phyloP scores from a whole-genome alignment of 2,329 filamentous ascomycete genomes.

The Colletotrichum filicis region DNA sequence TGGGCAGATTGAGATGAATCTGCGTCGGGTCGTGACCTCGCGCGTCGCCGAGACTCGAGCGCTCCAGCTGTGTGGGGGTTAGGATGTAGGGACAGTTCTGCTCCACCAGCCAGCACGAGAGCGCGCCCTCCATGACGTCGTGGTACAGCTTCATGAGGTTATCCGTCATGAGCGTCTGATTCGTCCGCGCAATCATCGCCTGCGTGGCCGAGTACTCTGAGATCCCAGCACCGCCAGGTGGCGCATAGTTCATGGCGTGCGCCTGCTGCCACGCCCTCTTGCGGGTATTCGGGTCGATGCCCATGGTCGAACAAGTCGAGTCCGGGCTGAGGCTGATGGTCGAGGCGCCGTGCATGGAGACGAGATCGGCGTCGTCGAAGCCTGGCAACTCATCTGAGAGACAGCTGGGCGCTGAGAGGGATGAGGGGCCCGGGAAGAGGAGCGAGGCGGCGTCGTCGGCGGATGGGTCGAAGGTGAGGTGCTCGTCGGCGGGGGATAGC shows the following conservation, averaged over 20 bases:
- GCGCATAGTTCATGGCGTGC: background rate
- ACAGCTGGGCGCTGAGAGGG: background rate
- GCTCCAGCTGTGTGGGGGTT: background rate
- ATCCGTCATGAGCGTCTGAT: constrained; percentile 52
- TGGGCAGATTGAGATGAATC: constrained; percentile 43
- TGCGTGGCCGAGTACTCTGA: constrained; percentile 35
- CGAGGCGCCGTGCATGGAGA: background rate
- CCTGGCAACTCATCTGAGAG: background rate
- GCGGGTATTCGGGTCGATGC: background rate
- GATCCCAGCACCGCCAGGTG: background rate
- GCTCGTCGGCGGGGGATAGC: background rate
- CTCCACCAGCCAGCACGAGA: constrained; percentile 65
- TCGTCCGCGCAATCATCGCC: constrained; percentile 41
- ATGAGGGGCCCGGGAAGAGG: background rate
- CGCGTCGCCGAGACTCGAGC: constrained; percentile 44
- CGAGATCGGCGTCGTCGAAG: background rate
- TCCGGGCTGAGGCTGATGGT: background rate
- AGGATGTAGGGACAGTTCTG: constrained; percentile 59
- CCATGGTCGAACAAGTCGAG: no score
- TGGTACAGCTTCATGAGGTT: constrained; percentile 62
- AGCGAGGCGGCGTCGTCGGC: background rate
- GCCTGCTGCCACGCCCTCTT: constrained; percentile 6
- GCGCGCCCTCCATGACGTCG: constrained; percentile 62
- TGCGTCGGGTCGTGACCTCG: constrained; percentile 29
- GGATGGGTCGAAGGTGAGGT: background rate